Evolutionary conservation across 2,329 filamentous ascomycete species (phyloP).

Genomic region (Colletotrichum sp.): DNA sequence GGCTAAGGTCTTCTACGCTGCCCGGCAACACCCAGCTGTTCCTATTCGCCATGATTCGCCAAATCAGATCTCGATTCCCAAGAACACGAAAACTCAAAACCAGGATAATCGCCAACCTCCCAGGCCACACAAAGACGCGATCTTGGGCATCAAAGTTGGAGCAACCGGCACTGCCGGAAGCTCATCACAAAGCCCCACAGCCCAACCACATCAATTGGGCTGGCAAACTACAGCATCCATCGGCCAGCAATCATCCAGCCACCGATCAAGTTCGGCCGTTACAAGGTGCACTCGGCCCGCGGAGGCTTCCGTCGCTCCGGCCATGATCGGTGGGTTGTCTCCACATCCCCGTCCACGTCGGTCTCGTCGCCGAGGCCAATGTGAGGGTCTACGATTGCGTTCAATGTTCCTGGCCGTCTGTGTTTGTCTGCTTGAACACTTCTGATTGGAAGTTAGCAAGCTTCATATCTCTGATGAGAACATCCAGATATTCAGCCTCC

Average conservation of each 20-base stretch:
- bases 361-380: background rate
- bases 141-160: background rate
- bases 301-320: background rate
- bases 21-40: background rate
- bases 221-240: background rate
- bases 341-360: rapidly evolving
- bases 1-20: background rate
- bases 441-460: background rate
- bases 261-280: background rate
- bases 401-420: background rate
- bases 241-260: background rate
- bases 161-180: background rate
- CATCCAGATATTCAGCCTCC: background rate
- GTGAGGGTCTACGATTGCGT: background rate
- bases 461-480: background rate
- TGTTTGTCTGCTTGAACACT: background rate
- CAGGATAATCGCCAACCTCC: background rate
- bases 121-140: background rate
- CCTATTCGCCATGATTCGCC: background rate
- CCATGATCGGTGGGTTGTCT: background rate
- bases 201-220: background rate
- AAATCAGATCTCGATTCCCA: background rate
- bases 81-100: background rate
- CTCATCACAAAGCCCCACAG: background rate
- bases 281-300: background rate